Evolutionary conservation across 2,329 filamentous ascomycete genomes (phyloP), one percentile per base, ranked within the genome.

Genomic region (Macrophomina tecta): DNA sequence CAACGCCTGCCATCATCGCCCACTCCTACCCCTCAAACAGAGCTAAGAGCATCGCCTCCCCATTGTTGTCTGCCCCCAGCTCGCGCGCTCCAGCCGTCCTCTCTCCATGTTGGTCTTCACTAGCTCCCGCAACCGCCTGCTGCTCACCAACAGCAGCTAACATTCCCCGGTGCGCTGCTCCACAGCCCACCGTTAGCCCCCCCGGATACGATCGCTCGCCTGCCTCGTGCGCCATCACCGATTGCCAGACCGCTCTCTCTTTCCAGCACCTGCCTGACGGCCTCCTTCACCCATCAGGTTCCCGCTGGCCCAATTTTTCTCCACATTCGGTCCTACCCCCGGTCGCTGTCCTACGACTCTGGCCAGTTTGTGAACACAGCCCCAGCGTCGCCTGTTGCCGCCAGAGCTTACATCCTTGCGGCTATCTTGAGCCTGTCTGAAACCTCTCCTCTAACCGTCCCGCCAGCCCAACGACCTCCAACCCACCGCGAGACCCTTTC

Each of bases 121-220:
- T 38, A 30, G 46, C n/a, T n/a, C 30, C 40, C 28, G 40, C 45
- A 58, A 52, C 42, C 40, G 55, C 40, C 56, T 67, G 52, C 64
- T 64, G 34, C 60, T 64, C 28, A 49, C 67, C 48, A 45, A 64
- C 64, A 61, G 58, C 45, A 65, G 64, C 56, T 68, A 58, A 68
- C 62, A 36, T 23, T 30, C 23, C 23, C 32, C 30, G 30, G 34
- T 32, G 32, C 48, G 38, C 56, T 61, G 28, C 65, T 51, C 46
- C 42, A 14, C 64, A 65, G 32, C 34, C 36, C 45, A 11, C 38
- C 51, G 63, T 18, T 49, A 55, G 48, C 63, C 14, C 51, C 46
- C 36, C 16, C 56, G 40, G 40, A 61, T 46, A 48, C 56, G 40
- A 61, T 12, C 56, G 56, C 16, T 28, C 32, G n/a, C 30, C 28